Conservation (phyloP, 441 rosid genomes). For the Manihot esculenta region DNA sequence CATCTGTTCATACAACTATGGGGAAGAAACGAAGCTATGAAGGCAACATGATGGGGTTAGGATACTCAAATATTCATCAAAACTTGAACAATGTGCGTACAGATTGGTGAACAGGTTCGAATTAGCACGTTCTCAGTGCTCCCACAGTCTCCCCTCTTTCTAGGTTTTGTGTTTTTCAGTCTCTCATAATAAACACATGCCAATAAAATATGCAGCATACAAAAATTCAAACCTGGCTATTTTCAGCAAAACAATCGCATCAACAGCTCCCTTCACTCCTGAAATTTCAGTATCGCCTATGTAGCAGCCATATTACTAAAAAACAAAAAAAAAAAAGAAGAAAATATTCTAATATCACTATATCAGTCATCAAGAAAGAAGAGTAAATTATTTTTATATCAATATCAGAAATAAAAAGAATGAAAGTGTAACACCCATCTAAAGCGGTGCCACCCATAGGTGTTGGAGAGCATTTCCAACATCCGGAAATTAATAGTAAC, state of each 20-base stretch:
- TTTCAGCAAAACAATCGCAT: neutral
- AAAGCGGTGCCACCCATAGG: too few relatives aligned
- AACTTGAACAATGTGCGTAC: constrained; percentile 35
- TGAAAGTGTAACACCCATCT: too few relatives aligned
- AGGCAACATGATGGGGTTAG: constrained; percentile 25
- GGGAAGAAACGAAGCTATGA: constrained; percentile 33
- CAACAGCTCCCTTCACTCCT: neutral
- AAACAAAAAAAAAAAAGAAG: too few relatives aligned
- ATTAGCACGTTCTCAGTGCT: neutral
- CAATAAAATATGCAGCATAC: neutral
- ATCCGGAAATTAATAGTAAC: too few relatives aligned
- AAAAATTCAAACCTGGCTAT: neutral
- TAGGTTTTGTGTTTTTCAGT: neutral
- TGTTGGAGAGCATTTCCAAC: too few relatives aligned
- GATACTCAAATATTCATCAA: constrained; percentile 29
- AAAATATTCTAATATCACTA: too few relatives aligned
- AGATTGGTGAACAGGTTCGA: constrained; percentile 29
- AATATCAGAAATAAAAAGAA: too few relatives aligned
- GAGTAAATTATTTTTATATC: too few relatives aligned
- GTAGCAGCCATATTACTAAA: neutral
- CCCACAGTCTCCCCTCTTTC: neutral
- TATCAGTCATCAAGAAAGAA: too few relatives aligned
- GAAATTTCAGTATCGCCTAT: neutral
- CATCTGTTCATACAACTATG: constrained; percentile 27
- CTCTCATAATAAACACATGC: neutral